Evolutionary conservation across 2,329 filamentous ascomycete species (phyloP), one percentile per base, ranked within the genome.

Genomic region (Ophiostoma fasciatum): DNA sequence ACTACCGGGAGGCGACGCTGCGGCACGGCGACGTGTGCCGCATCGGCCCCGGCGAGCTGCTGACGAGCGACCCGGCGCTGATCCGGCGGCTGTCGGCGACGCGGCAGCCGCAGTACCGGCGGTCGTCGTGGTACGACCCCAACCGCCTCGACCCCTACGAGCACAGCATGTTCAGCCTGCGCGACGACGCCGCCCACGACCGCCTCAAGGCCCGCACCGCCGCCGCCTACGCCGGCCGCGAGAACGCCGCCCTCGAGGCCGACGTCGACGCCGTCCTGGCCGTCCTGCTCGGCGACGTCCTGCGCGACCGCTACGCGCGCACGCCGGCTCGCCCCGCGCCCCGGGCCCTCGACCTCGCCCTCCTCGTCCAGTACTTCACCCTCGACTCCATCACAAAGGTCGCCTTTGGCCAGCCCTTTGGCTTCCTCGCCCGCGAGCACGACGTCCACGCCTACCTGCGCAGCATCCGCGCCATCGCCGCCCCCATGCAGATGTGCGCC

Each of bases 361-460:
- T 50, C 6, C 57, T 61, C 29, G 54, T 59, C 2, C 59, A 63
- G 25, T 67, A 57, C 51, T 61, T 69, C 35, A 65, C 64, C 0
- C 51, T 68, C 5, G 67, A 71, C 42, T 58, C 66, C 15, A 64
- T 71, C 41, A 63, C 58, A 26, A 56, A 58, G 25, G 45, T 70
- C 11, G 62, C 60, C 3, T 61, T 68, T 31, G 64, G 65, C 17
- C 41, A 57, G 34, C 47, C 55, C 2, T 64, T 66, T 42, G 62
- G 63, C 15, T 62, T 60, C 41, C 46, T 67, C 1, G 50, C 51
- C 15, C 46, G 48, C 7, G 58, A 67, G 42, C 48, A 52, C 9
- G 63, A 67, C 42, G 53, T 61, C 0, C 60, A 61, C 38, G 54
- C 52, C 11, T 66, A 64, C 44, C 53, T 66, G 26, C 44, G 50